Evolutionary conservation across 106 monocot genomes (phyloP).

Genomic region (Acanthochlamys bracteata): DNA sequence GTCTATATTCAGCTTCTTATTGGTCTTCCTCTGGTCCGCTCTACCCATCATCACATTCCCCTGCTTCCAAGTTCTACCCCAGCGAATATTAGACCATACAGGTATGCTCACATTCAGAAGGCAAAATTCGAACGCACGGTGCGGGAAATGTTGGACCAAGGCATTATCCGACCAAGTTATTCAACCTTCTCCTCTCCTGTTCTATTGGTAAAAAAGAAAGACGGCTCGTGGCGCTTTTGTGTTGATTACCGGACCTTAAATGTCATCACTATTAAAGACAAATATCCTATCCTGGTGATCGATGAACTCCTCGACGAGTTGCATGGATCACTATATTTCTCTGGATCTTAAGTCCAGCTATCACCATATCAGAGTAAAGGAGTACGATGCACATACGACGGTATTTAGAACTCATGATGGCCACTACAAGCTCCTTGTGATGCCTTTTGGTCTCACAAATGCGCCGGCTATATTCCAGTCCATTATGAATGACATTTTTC

Average conservation of each 20-base stretch:
- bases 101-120: not conserved
- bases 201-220: not conserved
- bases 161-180: not conserved
- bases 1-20: too few species aligned
- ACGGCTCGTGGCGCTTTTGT: not conserved
- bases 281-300: constrained; percentile 5
- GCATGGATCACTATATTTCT: not conserved
- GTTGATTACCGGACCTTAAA: constrained; percentile 1
- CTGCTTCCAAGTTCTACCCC: not conserved
- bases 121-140: not conserved
- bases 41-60: not conserved
- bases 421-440: not conserved
- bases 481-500: not conserved
- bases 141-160: not conserved
- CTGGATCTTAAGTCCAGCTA: constrained; percentile 7
- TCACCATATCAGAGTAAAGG: constrained; percentile 3
- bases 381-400: not conserved
- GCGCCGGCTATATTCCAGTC: not conserved
- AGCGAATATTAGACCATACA: not conserved
- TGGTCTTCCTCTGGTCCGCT: too few species aligned
- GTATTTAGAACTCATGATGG: not conserved
- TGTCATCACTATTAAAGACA: constrained; percentile 2
- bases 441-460: constrained; percentile 4
- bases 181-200: not conserved
- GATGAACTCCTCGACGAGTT: constrained; percentile 17